Base-by-base conservation (phyloP, 352 stramenopile species). In the Pythium rhizo-oryzae region DNA sequence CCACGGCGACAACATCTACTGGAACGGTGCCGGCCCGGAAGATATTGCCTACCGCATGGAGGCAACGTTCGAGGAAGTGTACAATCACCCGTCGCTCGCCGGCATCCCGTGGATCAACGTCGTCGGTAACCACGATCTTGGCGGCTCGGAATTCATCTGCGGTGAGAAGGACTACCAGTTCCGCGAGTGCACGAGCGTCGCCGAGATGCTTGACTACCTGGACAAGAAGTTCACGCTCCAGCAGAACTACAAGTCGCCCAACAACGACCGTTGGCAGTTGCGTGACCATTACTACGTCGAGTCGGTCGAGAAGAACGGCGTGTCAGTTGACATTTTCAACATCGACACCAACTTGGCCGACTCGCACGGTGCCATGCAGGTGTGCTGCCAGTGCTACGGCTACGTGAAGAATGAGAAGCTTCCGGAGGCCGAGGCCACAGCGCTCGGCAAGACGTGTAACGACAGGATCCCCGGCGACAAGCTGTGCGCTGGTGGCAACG, bases 1-100 rank as follows among this genome's bases (percentile, higher is more conserved):
- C 15, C 87, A 96, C 69, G 87, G 85, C 39, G 88, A 96, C 75
- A 96, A 96, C 77, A 85, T 94, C 39, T 96, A 96, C 85, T 96
- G 86, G 86, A 93, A 94, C 73, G 88, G 88, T 23, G 86, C 84
- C 4, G 88, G 86, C 24, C 79, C 81, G 4, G 79, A 87, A 11
- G 87, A 96, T 50, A 91, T 92, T 50, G 77, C 65, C 39, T 92
- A 91, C 69, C 87, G 86, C 56, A 95, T 96, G 87, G 81, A 93
- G 54, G 79, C 78, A 55, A 95, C 87, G 21, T 96, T 95, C 55
- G 89, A 96, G 46, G 78, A 79, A n/a, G 85, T 94, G 68, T 96
- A 96, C 73, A 84, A 90, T 75, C 85, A 94, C 16, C 76, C 80
- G 11, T 80, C 80, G 65, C 82, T 96, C 13, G 69, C 82, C 4